Base-by-base conservation (phyloP, 2,329 filamentous ascomycete species). In the Nemania sp. region DNA sequence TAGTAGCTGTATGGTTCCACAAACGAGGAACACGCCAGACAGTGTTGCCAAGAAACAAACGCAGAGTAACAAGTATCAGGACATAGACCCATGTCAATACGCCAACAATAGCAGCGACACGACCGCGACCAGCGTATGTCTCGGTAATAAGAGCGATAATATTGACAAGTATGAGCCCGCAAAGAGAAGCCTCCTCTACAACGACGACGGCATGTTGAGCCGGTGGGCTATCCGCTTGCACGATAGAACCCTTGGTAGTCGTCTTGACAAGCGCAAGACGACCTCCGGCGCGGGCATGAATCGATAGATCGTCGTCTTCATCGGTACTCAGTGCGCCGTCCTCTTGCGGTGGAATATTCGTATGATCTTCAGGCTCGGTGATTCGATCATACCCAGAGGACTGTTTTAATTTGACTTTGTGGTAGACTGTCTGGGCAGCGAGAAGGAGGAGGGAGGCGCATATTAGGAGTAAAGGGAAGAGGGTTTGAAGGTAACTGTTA, bases 1-100 rank as follows among this genome's bases (percentile, higher is more conserved):
- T 89, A 70, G 87, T 82, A 22, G 93, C 92, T 0, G 96, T 98
- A 80, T 99, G 96, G 77, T 95, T 94, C 96, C 96, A 99, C 8
- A 98, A 83, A 66, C 87, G 86, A 8, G 92, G 90, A 15, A 96
- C 78, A 79, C 79, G 87, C 87, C 82, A 93, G 85, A 84, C 88
- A 75, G 82, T 88, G 81, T 83, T 89, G 79, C 79, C 90, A 80
- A 85, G 88, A 81, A 81, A 90, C 75, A 98, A 83, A 38, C 96
- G 90, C 51, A 94, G 81, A 22, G 89, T 87, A 15, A 90, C 90
- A 66, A 99, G 86, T 18, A 90, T 80, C 29, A 95, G 84, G 45
- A 94, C 88, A 78, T 98, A 99, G 60, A 88, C 80, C 95, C 96
- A 98, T 32, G 89, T 89, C 11, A 89, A 80, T 38, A 97, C 83